Percentiles rank a stretch among this genome's conserved stretches.
Conservation (phyloP, 352 stramenopile species). For the Pythium aquatile region DNA sequence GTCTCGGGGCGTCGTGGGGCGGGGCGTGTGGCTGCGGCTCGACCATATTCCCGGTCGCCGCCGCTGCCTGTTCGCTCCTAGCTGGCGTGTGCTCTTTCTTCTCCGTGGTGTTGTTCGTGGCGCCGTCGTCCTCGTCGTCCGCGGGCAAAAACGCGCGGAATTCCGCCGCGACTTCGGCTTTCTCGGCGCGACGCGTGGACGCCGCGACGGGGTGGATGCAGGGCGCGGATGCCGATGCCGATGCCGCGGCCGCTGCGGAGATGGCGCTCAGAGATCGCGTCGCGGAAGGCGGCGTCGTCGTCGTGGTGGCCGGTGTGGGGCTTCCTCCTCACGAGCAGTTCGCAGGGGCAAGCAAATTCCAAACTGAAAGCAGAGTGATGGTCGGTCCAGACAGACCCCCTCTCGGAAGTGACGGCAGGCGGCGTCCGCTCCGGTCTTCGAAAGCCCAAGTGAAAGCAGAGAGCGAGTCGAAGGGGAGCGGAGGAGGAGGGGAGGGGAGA, state of each 20-base stretch:
- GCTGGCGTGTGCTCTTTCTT: too few relatives aligned
- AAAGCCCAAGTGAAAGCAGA: slow-evolving; percentile 29
- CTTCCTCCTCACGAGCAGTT: slow-evolving; percentile 4
- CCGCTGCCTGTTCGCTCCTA: neutral
- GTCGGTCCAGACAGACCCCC: slow-evolving; percentile 8
- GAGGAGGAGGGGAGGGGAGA: neutral
- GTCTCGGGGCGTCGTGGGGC: neutral
- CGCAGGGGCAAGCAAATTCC: slow-evolving; percentile 31
- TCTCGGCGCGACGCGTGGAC: slow-evolving; percentile 19
- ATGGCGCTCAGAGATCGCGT: slow-evolving; percentile 5
- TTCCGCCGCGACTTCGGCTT: neutral
- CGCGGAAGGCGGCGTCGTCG: slow-evolving; percentile 10
- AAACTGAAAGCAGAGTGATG: slow-evolving; percentile 35
- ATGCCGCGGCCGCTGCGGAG: neutral
- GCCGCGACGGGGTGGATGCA: slow-evolving; percentile 23
- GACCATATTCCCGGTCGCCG: slow-evolving; percentile 17
- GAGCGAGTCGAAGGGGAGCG: neutral
- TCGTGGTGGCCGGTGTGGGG: neutral
- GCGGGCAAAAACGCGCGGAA: slow-evolving; percentile 20
- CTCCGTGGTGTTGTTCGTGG: slow-evolving; percentile 7
- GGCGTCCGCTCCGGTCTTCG: slow-evolving; percentile 19
- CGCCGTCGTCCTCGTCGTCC: slow-evolving; percentile 15
- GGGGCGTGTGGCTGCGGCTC: slow-evolving; percentile 15
- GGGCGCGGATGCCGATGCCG: slow-evolving; percentile 1
- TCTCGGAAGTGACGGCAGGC: slow-evolving; percentile 15